Evolutionary conservation across 805 yeast species (phyloP), one percentile per base, ranked within the genome.

Genomic region (Saturnispora bothae): DNA sequence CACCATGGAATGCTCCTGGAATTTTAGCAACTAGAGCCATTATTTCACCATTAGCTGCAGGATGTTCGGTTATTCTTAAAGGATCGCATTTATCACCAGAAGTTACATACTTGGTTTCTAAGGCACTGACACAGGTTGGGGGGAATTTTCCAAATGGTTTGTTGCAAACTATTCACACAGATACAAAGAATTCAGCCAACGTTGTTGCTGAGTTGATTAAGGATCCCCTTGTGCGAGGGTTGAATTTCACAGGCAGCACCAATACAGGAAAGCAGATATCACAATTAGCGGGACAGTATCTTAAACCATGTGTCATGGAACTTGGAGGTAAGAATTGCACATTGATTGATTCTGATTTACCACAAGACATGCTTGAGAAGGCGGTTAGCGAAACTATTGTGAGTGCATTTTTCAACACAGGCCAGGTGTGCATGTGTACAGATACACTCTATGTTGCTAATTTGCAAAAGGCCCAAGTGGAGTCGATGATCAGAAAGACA

Each of bases 1-100:
- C 71, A 3, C 65, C 74, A 1, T 68, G 73, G 73, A 68, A 68
- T 49, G 72, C 70, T 1, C 71, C 74, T 2, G 61, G 61, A 0
- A 53, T 66, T 13, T 50, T 68, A 25, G 50, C 61, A 12, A 54
- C 58, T 13, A 53, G 73, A 39, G 52, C 68, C 2, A 55, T 68
- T 3, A 43, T 56, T 14, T 66, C 67, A 5, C 73, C 73, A 2
- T 51, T 68, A 39, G 65, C 66, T 29, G 73, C 73, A 10, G 73
- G 73, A 1, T 66, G 72, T 23, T 28, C 39, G 13, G 72, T 68
- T 10, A 49, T 68, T 15, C 42, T 59, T 27, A 67, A 66, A 41
- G 52, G 69, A 1, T 52, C 65, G 13, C 71, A 68, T 33, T 53
- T 59, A 38, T 53, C 69, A 3, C 61, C 72, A 0, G 32, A 38